A percentile compares a stretch with the other conserved stretches of the same genome.
These are phyloP conservation scores for Lasiodiplodia sp. DNA, from an alignment of 2,329 filamentous ascomycete genomes.

Conservation along the genomic window DNA sequence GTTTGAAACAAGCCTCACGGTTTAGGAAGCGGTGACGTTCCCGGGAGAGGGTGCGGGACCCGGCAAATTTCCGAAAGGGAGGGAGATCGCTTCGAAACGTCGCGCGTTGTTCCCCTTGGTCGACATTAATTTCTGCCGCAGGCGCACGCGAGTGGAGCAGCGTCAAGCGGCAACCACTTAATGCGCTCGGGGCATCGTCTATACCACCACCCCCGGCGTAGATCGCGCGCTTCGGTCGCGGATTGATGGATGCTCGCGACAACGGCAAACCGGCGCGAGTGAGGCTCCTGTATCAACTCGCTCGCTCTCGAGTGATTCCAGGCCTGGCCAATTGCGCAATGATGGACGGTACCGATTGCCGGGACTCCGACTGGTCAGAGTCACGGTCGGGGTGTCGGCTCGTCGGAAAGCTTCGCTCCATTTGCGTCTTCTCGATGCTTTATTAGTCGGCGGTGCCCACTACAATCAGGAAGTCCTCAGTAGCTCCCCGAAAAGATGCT, in stretches of 20 bases:
- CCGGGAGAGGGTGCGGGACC: neutral
- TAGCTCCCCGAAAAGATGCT: neutral
- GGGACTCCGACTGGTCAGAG: neutral
- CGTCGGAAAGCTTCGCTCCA: neutral
- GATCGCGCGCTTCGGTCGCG: conserved; percentile 26
- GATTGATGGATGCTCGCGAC: conserved; percentile 17
- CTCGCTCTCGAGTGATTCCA: neutral
- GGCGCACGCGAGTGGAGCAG: accelerated
- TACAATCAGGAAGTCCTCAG: neutral
- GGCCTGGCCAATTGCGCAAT: conserved; percentile 1
- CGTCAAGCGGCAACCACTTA: neutral
- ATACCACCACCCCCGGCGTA: conserved; percentile 8
- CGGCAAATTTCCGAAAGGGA: conserved; percentile 26
- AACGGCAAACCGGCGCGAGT: neutral
- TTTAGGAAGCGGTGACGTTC: conserved; percentile 1
- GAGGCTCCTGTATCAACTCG: conserved; percentile 6
- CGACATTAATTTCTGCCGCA: neutral
- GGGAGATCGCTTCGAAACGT: conserved; percentile 15
- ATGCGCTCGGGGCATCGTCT: neutral
- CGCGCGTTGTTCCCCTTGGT: neutral
- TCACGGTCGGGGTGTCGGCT: neutral
- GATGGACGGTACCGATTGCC: neutral
- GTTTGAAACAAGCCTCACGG: conserved; percentile 26
- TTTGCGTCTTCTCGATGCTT: neutral
- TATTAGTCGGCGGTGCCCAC: neutral